Evolutionary conservation across 106 monocot genomes (phyloP), one percentile per base, ranked within the genome.

Genomic region (Dendrobium chrysotoxum): DNA sequence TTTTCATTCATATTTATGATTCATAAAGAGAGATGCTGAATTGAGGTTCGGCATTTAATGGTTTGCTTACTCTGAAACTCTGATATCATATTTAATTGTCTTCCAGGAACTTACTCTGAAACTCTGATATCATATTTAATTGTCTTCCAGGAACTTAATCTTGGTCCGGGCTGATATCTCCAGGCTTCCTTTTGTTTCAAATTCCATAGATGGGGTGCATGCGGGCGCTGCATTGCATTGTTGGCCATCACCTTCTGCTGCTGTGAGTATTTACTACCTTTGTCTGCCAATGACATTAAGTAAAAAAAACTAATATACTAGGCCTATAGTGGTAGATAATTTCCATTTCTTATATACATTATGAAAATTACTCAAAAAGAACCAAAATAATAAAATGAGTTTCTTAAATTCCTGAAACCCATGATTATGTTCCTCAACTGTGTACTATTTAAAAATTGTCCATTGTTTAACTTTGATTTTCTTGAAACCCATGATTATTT

Each of bases 171-270:
- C 94, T 81, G 97, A 94, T 85, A 94, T 98, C 70, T 90, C 91
- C 45, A 89, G 94, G 76, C 87, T 98, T 35, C 94, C 97, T 71
- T 98, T 98, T 85, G 79, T 73, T 65, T 86, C 94, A 57, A 81
- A 80, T 70, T 98, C 97, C 28, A 81, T 98, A 77, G 94, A 98
- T 89, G 94, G 94, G 77, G 90, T 94, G n/a, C 97, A 94, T 89
- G 94, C 97, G 75, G 97, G 94, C 82, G 94, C 92, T 86, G 97
- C 97, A 40, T 77, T 98, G 68, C 97, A 98, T 86, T 98, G 94
- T 78, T 98, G 97, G 97, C 94, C 97, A 44, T 98, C 97, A 71
- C 94, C 94, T 44, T 90, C 97, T 87, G 71, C 89, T 79, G 94
- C 88, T 83, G 94, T 98, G 84, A 91, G 86, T 81, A 72, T 30